Conservation (phyloP, 2,329 filamentous ascomycete genomes). For the Ceratocystis eucalypticola region DNA sequence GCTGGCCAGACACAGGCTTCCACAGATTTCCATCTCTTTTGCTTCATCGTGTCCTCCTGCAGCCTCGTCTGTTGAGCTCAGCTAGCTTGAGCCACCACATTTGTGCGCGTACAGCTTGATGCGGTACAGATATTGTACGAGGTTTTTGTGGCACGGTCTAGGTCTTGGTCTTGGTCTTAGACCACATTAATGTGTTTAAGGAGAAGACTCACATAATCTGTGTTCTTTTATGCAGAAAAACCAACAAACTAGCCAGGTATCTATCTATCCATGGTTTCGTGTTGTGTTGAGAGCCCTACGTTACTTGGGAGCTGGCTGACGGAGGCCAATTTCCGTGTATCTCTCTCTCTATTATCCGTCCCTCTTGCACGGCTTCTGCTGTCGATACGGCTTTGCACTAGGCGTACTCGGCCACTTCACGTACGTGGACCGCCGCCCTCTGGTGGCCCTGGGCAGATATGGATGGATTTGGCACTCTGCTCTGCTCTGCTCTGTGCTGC, state of each 20-base stretch:
- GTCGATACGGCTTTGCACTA: background rate
- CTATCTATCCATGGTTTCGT: background rate
- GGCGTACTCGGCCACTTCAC: too few relatives aligned
- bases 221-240: background rate
- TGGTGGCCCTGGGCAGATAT: background rate
- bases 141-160: background rate
- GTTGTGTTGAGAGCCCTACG: background rate
- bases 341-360: background rate
- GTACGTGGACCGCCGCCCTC: background rate
- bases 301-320: background rate
- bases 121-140: conserved; percentile 4
- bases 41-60: background rate
- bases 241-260: background rate
- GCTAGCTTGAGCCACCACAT: background rate
- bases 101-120: background rate
- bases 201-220: background rate
- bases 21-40: background rate
- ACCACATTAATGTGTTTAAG: background rate
- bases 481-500: background rate
- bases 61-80: conserved; percentile 1
- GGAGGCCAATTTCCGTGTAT: background rate
- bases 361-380: background rate
- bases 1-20: background rate
- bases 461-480: background rate
- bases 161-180: background rate